Conservation (phyloP, 164 flowering plant genomes). For the grape (Vitis vinifera) region ASM3070453v1 NC_081817.1:24472501-24473000, state of each 20-base stretch:
- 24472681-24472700: too few relatives aligned
- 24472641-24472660: too few relatives aligned
- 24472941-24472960: slow-evolving; percentile 73
- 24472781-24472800: slow-evolving; percentile 60
- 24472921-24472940: slow-evolving; percentile 38
- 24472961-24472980: slow-evolving; percentile 28
- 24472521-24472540: too few relatives aligned
- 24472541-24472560: too few relatives aligned
- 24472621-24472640: too few relatives aligned
- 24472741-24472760: slow-evolving; percentile 31
- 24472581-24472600: too few relatives aligned
- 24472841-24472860: slow-evolving; percentile 23
- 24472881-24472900: slow-evolving; percentile 60
- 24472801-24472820: slow-evolving; percentile 67
- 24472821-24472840: slow-evolving; percentile 53
- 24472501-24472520: too few relatives aligned
- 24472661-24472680: too few relatives aligned
- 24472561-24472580: too few relatives aligned
- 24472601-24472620: too few relatives aligned
- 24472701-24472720: neutral
- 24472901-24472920: too few relatives aligned
- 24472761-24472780: slow-evolving; percentile 49
- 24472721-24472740: slow-evolving; percentile 32
- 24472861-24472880: slow-evolving; percentile 36
- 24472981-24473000: too few relatives aligned